Evolutionary conservation across 129 eudicot species (phyloP).

Genomic region (Silybum marianum): DNA sequence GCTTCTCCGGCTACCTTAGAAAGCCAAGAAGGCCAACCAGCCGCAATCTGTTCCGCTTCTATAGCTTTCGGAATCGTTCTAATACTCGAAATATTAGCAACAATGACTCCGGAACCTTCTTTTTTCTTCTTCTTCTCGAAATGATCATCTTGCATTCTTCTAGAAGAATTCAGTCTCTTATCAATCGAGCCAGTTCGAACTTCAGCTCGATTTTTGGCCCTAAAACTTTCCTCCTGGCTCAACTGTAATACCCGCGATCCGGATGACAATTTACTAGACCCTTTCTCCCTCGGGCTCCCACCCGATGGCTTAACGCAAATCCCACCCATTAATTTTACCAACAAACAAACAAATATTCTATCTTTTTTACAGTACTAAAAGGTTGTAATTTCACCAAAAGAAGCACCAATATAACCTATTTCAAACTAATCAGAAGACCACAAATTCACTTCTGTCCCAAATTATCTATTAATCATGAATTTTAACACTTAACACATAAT

Average conservation of each 20-base stretch:
- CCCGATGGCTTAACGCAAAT: conserved; percentile 64
- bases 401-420: neutral
- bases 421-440: neutral
- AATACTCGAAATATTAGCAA: conserved; percentile 37
- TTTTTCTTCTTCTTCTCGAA: conserved; percentile 50
- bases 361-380: conserved; percentile 7
- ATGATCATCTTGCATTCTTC: conserved; percentile 57
- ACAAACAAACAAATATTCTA: conserved; percentile 1
- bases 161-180: conserved; percentile 48
- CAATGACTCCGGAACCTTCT: conserved; percentile 32
- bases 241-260: conserved; percentile 41
- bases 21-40: conserved; percentile 99
- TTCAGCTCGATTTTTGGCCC: conserved; percentile 53
- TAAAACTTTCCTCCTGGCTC: conserved; percentile 55
- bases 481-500: neutral
- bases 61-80: conserved; percentile 46
- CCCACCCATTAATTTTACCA: conserved; percentile 61
- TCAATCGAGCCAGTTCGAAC: conserved; percentile 55
- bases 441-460: neutral
- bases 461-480: neutral
- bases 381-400: neutral
- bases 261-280: conserved; percentile 45
- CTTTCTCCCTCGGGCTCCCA: conserved; percentile 49
- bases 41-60: conserved; percentile 77
- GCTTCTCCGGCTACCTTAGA: conserved; percentile 81